A percentile compares a stretch with the other conserved stretches of the same genome.
Conservation (phyloP, 2,329 filamentous ascomycete genomes). For the Fusarium mangiferae region DNA sequence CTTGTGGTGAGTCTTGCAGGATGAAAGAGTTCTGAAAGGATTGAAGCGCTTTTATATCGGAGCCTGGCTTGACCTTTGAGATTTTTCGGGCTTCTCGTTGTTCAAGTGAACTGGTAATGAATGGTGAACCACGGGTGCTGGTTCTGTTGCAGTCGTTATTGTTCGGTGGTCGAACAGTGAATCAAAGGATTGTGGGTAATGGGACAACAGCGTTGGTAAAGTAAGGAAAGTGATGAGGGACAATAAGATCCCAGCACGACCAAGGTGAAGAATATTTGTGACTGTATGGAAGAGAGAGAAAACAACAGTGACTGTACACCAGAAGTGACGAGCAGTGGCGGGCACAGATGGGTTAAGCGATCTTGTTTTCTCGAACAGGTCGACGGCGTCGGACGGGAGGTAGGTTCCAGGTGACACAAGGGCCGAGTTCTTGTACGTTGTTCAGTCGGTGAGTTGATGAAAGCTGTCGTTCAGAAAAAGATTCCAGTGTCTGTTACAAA, state of each 20-base stretch:
- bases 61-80: conserved; percentile 19
- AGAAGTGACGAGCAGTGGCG: conserved; percentile 32
- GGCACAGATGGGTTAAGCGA: conserved; percentile 25
- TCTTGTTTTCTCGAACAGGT: conserved; percentile 38
- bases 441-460: conserved; percentile 22
- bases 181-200: conserved; percentile 37
- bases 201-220: conserved; percentile 18
- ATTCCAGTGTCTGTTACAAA: conserved; percentile 35
- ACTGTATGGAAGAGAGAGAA: not conserved
- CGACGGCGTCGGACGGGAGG: conserved; percentile 26
- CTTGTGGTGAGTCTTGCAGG: conserved; percentile 6
- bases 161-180: conserved; percentile 18
- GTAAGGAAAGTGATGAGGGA: conserved; percentile 32
- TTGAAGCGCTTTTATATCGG: conserved; percentile 24
- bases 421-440: conserved; percentile 18
- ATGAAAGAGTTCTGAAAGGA: conserved; percentile 25
- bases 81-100: conserved; percentile 17
- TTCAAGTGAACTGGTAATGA: conserved; percentile 36
- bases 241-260: conserved; percentile 18
- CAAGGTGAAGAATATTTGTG: conserved; percentile 20
- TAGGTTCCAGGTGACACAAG: conserved; percentile 27
- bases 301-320: conserved; percentile 12
- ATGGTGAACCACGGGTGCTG: conserved; percentile 15
- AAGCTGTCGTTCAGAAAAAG: conserved; percentile 9
- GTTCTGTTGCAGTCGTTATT: conserved; percentile 29